Conservation (phyloP, 345 rosid species). For the Citrus reticulata region DNA sequence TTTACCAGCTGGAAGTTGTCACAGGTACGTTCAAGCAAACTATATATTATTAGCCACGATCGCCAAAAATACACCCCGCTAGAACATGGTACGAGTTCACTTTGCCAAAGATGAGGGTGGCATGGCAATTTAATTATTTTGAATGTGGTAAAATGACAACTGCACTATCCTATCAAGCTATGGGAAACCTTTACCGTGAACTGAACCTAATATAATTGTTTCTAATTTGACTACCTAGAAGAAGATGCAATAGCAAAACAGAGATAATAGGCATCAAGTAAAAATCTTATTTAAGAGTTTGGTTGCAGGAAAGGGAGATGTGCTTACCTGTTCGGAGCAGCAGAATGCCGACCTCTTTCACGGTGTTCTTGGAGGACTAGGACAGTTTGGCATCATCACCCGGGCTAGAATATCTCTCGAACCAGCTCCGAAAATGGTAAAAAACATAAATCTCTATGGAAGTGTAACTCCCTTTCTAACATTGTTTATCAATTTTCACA, state of each 20-base stretch:
- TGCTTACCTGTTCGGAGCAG: conserved; percentile 70
- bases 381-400: conserved; percentile 94
- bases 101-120: not conserved
- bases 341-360: conserved; percentile 77
- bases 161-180: not conserved
- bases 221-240: not conserved
- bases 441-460: not conserved
- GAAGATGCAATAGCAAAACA: not conserved
- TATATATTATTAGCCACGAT: not conserved
- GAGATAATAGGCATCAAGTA: not conserved
- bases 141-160: conserved; percentile 10
- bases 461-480: not conserved
- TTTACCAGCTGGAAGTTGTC: conserved; percentile 79
- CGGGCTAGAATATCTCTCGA: conserved; percentile 73
- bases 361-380: conserved; percentile 92
- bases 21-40: conserved; percentile 55
- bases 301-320: conserved; percentile 85
- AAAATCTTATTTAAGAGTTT: conserved; percentile 13
- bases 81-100: not conserved
- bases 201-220: not conserved
- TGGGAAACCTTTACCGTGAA: not conserved
- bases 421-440: conserved; percentile 33
- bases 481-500: conserved; percentile 25
- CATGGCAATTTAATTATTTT: conserved; percentile 1
- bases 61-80: not conserved